A percentile compares a stretch with the other conserved stretches of the same genome.
Conservation (phyloP, 148 eudicot genomes). For the Agrostemma githago region DNA sequence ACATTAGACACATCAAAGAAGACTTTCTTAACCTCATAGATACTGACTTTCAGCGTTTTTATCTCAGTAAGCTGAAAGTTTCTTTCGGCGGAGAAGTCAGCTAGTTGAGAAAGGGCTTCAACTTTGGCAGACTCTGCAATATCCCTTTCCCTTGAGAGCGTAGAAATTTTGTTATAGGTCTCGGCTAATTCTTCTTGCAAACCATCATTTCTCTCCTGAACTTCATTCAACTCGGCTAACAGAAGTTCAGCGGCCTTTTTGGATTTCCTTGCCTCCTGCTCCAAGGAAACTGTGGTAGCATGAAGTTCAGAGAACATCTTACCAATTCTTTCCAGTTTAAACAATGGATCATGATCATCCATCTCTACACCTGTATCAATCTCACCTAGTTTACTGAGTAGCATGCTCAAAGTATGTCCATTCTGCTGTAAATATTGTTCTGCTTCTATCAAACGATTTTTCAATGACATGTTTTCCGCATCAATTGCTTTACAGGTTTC, state of each 20-base stretch:
- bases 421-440: constrained; percentile 50
- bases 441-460: constrained; percentile 48
- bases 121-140: constrained; percentile 55
- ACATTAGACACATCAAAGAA: constrained; percentile 39
- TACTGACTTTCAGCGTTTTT: constrained; percentile 34
- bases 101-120: constrained; percentile 59
- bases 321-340: constrained; percentile 56
- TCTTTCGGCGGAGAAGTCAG: constrained; percentile 59
- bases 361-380: constrained; percentile 35
- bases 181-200: constrained; percentile 79
- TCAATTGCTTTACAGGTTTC: constrained; percentile 46
- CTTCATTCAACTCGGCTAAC: constrained; percentile 92
- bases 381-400: constrained; percentile 45
- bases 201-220: constrained; percentile 88
- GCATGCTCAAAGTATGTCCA: constrained; percentile 45
- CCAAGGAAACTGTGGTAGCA: constrained; percentile 39
- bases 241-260: constrained; percentile 88
- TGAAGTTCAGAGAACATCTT: constrained; percentile 51
- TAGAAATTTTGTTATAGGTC: constrained; percentile 41
- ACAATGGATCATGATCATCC: constrained; percentile 50
- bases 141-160: constrained; percentile 60
- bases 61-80: constrained; percentile 47
- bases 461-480: constrained; percentile 50
- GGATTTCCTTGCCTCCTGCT: constrained; percentile 70
- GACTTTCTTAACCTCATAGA: constrained; percentile 41